These are phyloP conservation scores for Exophiala xenobiotica DNA, from an alignment of 2,329 filamentous ascomycete species.

Conservation along the genomic window DNA sequence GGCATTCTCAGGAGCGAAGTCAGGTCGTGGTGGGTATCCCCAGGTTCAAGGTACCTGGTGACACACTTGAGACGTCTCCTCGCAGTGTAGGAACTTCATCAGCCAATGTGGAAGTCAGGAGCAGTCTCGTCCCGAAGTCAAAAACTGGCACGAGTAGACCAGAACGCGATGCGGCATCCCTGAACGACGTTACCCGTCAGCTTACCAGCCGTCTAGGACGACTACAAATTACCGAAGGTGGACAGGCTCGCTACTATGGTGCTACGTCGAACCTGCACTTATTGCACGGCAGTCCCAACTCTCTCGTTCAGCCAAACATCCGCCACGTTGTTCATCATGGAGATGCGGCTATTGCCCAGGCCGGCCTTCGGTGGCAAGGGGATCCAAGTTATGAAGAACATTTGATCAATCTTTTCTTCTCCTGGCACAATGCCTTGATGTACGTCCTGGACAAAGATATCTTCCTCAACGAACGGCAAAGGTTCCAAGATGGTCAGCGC, in stretches of 20 bases:
- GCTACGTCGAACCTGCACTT: constrained; percentile 47
- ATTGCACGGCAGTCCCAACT: constrained; percentile 40
- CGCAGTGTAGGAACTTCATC: not conserved
- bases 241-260: constrained; percentile 47
- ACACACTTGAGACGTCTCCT: constrained; percentile 1
- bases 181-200: constrained; percentile 44
- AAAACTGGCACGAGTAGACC: not conserved
- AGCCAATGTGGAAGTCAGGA: not conserved
- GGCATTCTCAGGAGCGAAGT: not conserved
- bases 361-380: constrained; percentile 43
- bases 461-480: constrained; percentile 31
- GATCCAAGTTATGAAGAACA: constrained; percentile 45
- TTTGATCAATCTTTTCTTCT: constrained; percentile 48
- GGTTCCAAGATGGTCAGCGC: constrained; percentile 31
- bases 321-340: constrained; percentile 34
- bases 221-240: constrained; percentile 44
- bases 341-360: constrained; percentile 43
- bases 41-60: not conserved
- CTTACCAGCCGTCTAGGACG: constrained; percentile 46
- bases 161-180: constrained; percentile 1
- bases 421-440: constrained; percentile 50
- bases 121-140: not conserved
- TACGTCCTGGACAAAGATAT: constrained; percentile 48
- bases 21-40: not conserved
- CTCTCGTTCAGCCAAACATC: constrained; percentile 31